These are phyloP conservation scores for Halteria grandinella DNA, from an alignment of 73 alveolate genomes.

Conservation along the genomic window DNA sequence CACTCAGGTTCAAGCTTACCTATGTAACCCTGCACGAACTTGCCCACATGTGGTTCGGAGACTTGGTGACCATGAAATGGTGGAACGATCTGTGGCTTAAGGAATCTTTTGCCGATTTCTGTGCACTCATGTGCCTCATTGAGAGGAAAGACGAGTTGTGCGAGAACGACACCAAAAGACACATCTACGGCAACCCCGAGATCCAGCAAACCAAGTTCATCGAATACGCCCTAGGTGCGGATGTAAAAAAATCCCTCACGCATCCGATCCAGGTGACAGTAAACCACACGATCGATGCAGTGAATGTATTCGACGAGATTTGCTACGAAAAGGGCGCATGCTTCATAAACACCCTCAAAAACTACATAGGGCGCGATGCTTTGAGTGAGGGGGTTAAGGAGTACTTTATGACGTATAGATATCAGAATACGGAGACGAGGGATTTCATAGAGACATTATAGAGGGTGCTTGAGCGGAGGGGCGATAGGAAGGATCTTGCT, in stretches of 20 bases:
- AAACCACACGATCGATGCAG: conserved; percentile 93
- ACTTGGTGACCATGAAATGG: conserved; percentile 78
- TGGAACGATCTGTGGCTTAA: conserved; percentile 84
- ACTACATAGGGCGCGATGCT: conserved; percentile 88
- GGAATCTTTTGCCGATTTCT: conserved; percentile 75
- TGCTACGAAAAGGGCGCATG: conserved; percentile 93
- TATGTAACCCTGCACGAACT: conserved; percentile 79
- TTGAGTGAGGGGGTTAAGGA: conserved; percentile 90
- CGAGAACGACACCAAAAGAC: conserved; percentile 19
- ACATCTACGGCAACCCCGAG: conserved; percentile 23
- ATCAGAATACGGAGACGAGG: conserved; percentile 81
- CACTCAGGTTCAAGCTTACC: conserved; percentile 19
- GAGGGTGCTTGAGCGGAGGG: conserved; percentile 58
- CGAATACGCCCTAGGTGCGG: conserved; percentile 80
- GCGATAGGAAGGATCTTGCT: conserved; percentile 54
- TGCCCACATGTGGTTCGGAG: conserved; percentile 81
- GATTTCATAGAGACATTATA: conserved; percentile 91
- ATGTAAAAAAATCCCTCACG: conserved; percentile 83
- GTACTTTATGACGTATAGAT: conserved; percentile 86
- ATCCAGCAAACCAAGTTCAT: conserved; percentile 74
- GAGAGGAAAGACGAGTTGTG: conserved; percentile 75
- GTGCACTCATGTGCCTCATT: conserved; percentile 73
- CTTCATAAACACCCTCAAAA: conserved; percentile 80
- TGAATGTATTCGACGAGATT: conserved; percentile 89
- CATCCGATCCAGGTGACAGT: conserved; percentile 95